Conservation (phyloP, 2,329 filamentous ascomycete species). For the Diplodia corticola region DNA sequence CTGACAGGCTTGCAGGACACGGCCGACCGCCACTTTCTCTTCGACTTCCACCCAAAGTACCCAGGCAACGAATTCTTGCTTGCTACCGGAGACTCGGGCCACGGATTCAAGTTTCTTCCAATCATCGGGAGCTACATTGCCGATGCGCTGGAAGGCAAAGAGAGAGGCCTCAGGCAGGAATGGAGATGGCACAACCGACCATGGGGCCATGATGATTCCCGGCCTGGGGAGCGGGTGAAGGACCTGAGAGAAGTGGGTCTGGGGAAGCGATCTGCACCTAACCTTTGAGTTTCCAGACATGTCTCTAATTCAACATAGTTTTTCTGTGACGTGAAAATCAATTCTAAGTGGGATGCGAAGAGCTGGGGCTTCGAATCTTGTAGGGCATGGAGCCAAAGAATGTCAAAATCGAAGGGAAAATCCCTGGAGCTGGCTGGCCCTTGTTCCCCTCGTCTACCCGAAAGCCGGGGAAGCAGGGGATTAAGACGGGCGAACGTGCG, state of each 20-base stretch:
- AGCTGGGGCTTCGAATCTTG: no score
- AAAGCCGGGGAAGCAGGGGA: background rate
- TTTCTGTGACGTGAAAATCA: background rate
- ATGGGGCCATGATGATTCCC: conserved; percentile 23
- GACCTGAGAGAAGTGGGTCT: conserved; percentile 26
- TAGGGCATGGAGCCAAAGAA: background rate
- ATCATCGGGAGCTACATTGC: conserved; percentile 34
- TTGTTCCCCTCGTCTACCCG: background rate
- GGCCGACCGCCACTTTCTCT: conserved; percentile 33
- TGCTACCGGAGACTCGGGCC: conserved; percentile 33
- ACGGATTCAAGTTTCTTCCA: conserved; percentile 37
- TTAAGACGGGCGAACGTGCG: background rate
- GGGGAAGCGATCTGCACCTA: background rate
- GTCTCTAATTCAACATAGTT: background rate
- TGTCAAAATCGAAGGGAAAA: background rate
- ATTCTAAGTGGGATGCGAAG: background rate
- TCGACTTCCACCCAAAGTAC: conserved; percentile 28
- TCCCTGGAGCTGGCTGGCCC: background rate
- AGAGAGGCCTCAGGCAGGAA: conserved; percentile 21
- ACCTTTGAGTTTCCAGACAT: background rate
- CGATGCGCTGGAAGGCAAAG: conserved; percentile 30
- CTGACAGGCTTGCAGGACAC: conserved; percentile 17
- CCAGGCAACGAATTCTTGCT: conserved; percentile 28
- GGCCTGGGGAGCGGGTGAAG: conserved; percentile 26
- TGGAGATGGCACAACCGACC: conserved; percentile 19